phyloP scores from a whole-genome alignment of 768 basidiomycete species.

The Boletus tylopilopsis region DNA sequence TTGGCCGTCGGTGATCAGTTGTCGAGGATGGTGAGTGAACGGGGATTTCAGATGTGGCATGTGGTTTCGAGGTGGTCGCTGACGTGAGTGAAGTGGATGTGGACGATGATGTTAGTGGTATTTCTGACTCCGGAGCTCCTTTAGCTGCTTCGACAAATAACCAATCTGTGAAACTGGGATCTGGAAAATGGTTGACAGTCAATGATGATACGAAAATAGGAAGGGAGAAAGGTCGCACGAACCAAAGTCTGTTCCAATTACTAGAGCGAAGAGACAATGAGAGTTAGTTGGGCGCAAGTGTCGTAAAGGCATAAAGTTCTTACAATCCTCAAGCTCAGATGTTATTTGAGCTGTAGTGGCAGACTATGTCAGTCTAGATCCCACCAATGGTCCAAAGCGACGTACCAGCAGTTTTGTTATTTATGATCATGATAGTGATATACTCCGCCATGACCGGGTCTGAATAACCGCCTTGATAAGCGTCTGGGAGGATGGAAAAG shows the following conservation, averaged over 20 bases:
- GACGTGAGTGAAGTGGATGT: slow-evolving; percentile 22
- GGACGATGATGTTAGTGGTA: slow-evolving; percentile 32
- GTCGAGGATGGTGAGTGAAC: slow-evolving; percentile 18
- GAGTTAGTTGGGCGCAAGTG: slow-evolving; percentile 13
- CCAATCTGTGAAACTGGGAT: slow-evolving; percentile 85
- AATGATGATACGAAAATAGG: slow-evolving; percentile 1
- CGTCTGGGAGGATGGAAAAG: slow-evolving; percentile 3
- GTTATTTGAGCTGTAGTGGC: slow-evolving; percentile 69
- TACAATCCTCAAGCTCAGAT: slow-evolving; percentile 82
- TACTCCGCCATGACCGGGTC: slow-evolving; percentile 94
- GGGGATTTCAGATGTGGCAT: slow-evolving; percentile 28
- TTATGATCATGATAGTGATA: slow-evolving; percentile 93
- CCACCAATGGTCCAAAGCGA: slow-evolving; percentile 2
- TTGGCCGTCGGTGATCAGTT: slow-evolving; percentile 32
- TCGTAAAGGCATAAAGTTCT: slow-evolving; percentile 7
- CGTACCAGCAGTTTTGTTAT: slow-evolving; percentile 79
- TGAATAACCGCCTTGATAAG: slow-evolving; percentile 25
- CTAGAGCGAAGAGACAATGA: slow-evolving; percentile 22
- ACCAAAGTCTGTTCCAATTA: slow-evolving; percentile 85
- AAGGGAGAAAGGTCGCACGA: slow-evolving; percentile 21
- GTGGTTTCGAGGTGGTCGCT: slow-evolving; percentile 24
- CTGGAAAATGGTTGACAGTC: slow-evolving; percentile 36
- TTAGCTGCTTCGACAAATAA: slow-evolving; percentile 78
- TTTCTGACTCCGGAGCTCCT: slow-evolving; percentile 53
- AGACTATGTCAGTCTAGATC: slow-evolving; percentile 7